Conservation (phyloP, 2,329 filamentous ascomycete genomes). For the Cylindrodendrum hubeiense region DNA sequence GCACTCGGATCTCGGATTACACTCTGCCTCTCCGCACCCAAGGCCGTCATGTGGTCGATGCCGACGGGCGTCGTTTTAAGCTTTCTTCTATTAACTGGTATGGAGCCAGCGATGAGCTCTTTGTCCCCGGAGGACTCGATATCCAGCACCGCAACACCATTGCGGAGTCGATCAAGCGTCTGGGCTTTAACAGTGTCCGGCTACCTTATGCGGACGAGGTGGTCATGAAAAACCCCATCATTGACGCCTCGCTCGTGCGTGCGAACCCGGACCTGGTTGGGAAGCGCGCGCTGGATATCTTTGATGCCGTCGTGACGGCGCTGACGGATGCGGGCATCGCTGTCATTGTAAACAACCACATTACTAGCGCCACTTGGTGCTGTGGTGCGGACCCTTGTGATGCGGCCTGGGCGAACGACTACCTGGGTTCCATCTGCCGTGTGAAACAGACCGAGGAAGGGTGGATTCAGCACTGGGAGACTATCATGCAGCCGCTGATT, state of each 20-base stretch:
- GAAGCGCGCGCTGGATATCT: constrained; percentile 69
- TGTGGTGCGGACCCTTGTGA: constrained; percentile 78
- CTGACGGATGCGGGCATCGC: constrained; percentile 73
- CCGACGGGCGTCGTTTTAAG: constrained; percentile 68
- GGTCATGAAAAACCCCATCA: constrained; percentile 69
- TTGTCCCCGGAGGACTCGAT: constrained; percentile 74
- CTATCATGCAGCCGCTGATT: constrained; percentile 70
- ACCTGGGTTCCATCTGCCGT: constrained; percentile 70
- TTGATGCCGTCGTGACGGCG: constrained; percentile 68
- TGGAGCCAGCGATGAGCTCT: constrained; percentile 75
- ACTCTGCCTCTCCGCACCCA: constrained; percentile 68
- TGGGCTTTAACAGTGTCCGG: constrained; percentile 79
- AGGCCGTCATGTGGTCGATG: constrained; percentile 72
- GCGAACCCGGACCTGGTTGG: constrained; percentile 73
- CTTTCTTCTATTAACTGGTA: constrained; percentile 79
- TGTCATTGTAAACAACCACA: constrained; percentile 79
- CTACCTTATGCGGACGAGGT: constrained; percentile 78
- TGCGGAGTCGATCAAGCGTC: constrained; percentile 67
- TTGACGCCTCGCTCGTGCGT: constrained; percentile 61
- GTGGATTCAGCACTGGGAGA: constrained; percentile 77
- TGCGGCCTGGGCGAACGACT: constrained; percentile 74
- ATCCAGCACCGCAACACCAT: constrained; percentile 72
- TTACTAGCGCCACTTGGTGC: constrained; percentile 77
- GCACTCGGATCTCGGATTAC: constrained; percentile 61
- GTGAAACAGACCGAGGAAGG: constrained; percentile 73